Percentiles rank a stretch among this genome's conserved stretches.
Evolutionary conservation across 768 basidiomycete species (phyloP).

Genomic region (Exidia glandulosa): DNA sequence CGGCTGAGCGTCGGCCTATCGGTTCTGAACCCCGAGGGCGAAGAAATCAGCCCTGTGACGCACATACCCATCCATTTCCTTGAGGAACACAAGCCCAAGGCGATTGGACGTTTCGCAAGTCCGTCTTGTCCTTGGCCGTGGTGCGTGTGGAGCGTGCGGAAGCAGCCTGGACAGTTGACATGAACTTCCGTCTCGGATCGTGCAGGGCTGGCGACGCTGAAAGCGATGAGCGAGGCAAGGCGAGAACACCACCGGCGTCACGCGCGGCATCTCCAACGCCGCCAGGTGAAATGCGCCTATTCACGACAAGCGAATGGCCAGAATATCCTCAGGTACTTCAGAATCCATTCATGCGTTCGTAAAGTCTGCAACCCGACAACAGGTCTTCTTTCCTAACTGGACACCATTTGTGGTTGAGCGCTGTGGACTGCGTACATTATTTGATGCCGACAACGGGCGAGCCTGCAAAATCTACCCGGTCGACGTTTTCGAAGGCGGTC

Average conservation of each 20-base stretch:
- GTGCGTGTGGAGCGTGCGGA: background rate
- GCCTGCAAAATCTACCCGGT: background rate
- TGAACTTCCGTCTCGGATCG: too few species aligned
- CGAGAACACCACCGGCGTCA: background rate
- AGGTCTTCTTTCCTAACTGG: background rate
- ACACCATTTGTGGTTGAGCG: background rate
- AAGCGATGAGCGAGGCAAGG: background rate
- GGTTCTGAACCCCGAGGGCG: background rate
- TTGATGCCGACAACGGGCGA: background rate
- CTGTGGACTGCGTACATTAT: background rate
- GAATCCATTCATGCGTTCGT: too few species aligned
- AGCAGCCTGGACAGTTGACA: background rate
- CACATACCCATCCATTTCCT: background rate
- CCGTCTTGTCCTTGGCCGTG: background rate
- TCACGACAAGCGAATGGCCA: background rate
- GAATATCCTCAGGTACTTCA: too few species aligned
- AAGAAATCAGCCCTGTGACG: background rate
- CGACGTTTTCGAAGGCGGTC: background rate
- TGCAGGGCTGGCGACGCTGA: background rate
- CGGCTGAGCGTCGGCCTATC: background rate
- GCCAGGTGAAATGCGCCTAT: background rate
- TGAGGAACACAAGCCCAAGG: background rate
- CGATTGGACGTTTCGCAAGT: background rate
- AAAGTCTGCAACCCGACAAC: too few species aligned
- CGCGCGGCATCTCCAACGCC: background rate